Conservation (phyloP, 164 flowering plant species). For the Tetrastigma voinierianum region DNA sequence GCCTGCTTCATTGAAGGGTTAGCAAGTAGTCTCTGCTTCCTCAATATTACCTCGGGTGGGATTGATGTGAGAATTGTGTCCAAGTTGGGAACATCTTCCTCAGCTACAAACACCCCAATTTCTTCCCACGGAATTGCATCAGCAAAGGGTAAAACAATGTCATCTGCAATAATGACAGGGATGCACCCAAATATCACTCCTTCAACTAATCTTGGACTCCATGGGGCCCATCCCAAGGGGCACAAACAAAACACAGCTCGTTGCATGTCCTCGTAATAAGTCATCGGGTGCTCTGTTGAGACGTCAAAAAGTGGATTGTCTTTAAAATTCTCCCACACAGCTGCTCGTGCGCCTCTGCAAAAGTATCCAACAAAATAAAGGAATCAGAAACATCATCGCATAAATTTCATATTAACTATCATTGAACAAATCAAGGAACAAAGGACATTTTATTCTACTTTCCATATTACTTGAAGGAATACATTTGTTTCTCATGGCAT, state of each 20-base stretch:
- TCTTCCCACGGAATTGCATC: slow-evolving; percentile 99
- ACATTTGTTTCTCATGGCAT: too few species aligned
- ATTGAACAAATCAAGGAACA: too few species aligned
- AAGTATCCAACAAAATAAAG: slow-evolving; percentile 1
- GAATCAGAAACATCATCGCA: neutral
- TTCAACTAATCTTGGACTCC: slow-evolving; percentile 97
- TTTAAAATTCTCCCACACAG: slow-evolving; percentile 98
- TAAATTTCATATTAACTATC: too few species aligned
- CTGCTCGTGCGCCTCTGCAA: slow-evolving; percentile 93
- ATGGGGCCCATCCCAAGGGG: slow-evolving; percentile 98
- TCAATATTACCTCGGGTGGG: slow-evolving; percentile 72
- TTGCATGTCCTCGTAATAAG: slow-evolving; percentile 98
- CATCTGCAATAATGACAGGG: slow-evolving; percentile 95
- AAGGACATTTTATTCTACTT: too few species aligned
- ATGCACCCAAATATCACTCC: slow-evolving; percentile 96
- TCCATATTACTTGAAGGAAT: too few species aligned
- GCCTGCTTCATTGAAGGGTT: slow-evolving; percentile 97
- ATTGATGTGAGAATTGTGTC: slow-evolving; percentile 88
- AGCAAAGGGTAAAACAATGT: slow-evolving; percentile 90
- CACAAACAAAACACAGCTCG: slow-evolving; percentile 92
- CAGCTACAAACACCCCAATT: slow-evolving; percentile 83
- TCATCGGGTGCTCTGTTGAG: slow-evolving; percentile 93
- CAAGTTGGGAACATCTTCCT: slow-evolving; percentile 80
- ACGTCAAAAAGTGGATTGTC: slow-evolving; percentile 93
- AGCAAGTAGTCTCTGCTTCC: slow-evolving; percentile 90